Conservation (phyloP, 1,139 yeast species). For the Taphrina wiesneri region DNA sequence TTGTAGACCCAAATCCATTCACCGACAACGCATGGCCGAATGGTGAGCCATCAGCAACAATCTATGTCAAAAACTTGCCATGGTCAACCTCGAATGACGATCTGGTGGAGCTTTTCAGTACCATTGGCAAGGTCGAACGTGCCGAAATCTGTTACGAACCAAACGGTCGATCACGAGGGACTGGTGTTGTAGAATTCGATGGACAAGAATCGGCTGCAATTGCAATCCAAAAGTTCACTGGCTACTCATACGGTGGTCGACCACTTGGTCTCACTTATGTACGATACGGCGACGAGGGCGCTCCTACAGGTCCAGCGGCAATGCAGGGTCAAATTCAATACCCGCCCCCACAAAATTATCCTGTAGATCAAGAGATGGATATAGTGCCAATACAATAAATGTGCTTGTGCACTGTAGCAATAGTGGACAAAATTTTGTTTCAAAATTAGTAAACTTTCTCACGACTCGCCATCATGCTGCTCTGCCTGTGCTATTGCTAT, state of each 20-base stretch:
- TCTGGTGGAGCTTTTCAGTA: constrained; percentile 79
- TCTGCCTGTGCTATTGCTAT: constrained; percentile 1
- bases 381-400: neutral
- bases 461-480: neutral
- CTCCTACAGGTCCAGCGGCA: constrained; percentile 15
- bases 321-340: neutral
- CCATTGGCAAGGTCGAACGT: constrained; percentile 70
- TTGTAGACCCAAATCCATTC: constrained; percentile 50
- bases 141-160: constrained; percentile 76
- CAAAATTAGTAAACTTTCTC: neutral
- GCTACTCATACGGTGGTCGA: constrained; percentile 36
- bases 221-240: constrained; percentile 60
- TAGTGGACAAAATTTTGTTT: neutral
- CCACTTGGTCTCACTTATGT: constrained; percentile 41
- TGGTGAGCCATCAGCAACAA: constrained; percentile 65
- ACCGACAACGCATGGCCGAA: constrained; percentile 63
- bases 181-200: constrained; percentile 80
- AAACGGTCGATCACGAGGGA: constrained; percentile 73
- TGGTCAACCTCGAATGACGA: constrained; percentile 85
- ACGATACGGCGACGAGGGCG: constrained; percentile 35
- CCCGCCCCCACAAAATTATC: neutral
- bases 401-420: neutral
- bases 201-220: constrained; percentile 67
- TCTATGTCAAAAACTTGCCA: constrained; percentile 78
- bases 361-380: neutral